Conservation (phyloP, 495 filamentous ascomycete species). For the Aspergillus wentii region DNA sequence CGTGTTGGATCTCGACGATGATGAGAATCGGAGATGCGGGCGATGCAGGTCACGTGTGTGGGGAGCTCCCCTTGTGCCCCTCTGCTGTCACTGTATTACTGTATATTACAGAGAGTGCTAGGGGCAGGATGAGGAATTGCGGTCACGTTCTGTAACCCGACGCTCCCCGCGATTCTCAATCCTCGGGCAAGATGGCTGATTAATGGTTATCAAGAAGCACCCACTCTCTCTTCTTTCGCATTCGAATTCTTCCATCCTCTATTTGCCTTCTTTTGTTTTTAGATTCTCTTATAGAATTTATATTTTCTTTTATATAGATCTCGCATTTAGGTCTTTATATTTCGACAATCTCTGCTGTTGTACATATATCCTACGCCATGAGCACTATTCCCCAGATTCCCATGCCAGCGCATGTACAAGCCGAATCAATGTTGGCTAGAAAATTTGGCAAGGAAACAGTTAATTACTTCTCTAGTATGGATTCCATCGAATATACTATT, state of each 20-base stretch:
- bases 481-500: neutral
- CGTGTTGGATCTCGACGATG: too few species aligned
- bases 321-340: neutral
- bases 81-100: conserved; percentile 17
- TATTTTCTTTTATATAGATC: conserved; percentile 1
- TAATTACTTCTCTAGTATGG: conserved; percentile 87
- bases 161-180: too few species aligned
- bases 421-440: conserved; percentile 77
- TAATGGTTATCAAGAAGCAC: neutral
- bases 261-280: conserved; percentile 7
- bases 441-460: conserved; percentile 87
- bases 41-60: conserved; percentile 37
- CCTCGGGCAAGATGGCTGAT: too few species aligned
- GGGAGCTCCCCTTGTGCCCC: conserved; percentile 26
- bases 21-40: conserved; percentile 12
- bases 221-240: too few species aligned
- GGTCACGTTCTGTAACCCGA: neutral
- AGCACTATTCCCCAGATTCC: conserved; percentile 37
- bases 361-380: conserved; percentile 18
- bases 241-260: neutral
- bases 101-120: neutral
- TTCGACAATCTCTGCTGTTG: neutral
- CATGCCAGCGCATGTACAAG: conserved; percentile 54
- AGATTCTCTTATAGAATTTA: neutral
- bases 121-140: neutral